Evolutionary conservation across 805 yeast genomes (phyloP).

Genomic region (Saccharomycopsis sp.): DNA sequence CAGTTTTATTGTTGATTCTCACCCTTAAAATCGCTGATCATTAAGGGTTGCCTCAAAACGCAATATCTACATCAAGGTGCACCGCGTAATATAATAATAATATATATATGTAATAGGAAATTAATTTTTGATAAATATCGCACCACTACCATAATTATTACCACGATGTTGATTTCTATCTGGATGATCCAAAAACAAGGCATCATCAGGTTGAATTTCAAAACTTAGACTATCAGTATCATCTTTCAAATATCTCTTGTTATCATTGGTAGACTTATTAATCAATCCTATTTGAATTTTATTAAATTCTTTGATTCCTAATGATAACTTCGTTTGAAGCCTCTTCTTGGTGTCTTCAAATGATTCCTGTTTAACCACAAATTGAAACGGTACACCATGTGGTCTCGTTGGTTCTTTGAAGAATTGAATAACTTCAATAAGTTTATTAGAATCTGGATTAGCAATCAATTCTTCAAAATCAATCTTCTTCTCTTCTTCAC

Average conservation of each 20-base stretch:
- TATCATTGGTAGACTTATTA: conserved; percentile 23
- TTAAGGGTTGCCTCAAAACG: too few species aligned
- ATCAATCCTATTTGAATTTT: conserved; percentile 63
- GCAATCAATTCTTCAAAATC: neutral
- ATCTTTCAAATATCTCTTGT: conserved; percentile 28
- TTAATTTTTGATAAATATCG: conserved; percentile 42
- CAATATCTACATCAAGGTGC: too few species aligned
- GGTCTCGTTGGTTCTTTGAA: conserved; percentile 55
- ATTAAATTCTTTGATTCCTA: conserved; percentile 73
- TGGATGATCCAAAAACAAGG: conserved; percentile 80
- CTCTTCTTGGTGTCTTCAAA: conserved; percentile 58
- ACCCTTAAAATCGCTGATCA: too few species aligned
- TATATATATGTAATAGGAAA: too few species aligned
- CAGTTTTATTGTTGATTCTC: too few species aligned
- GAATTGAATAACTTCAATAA: conserved; percentile 71
- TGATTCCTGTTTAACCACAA: conserved; percentile 64
- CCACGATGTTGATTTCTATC: conserved; percentile 60
- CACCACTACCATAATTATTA: conserved; percentile 44
- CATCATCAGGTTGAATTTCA: conserved; percentile 42
- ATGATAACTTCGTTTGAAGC: conserved; percentile 61
- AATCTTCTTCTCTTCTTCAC: neutral
- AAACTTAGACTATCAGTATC: conserved; percentile 56
- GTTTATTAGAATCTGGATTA: conserved; percentile 23
- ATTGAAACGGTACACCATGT: conserved; percentile 85
- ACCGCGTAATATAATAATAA: too few species aligned